Evolutionary conservation across 1,284 basidiomycete species (phyloP), one percentile per base, ranked within the genome.

Genomic region (Boletus smithii): DNA sequence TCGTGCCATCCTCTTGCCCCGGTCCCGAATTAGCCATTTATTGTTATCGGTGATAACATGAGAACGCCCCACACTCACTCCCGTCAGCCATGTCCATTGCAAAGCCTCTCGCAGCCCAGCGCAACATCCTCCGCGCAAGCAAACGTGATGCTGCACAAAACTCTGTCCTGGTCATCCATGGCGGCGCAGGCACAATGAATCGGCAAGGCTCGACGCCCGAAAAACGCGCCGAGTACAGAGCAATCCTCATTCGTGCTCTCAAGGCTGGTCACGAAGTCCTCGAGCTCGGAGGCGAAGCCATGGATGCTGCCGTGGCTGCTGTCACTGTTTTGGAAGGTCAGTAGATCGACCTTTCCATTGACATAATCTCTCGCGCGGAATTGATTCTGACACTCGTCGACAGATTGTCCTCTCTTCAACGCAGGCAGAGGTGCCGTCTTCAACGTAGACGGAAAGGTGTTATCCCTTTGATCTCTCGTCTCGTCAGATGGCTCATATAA

Each of bases 281-380:
- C 31, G 67, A 65, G 29, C 62, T 72, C 3, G 86, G 85, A 18
- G 86, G 87, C 0, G 84, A 88, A 57, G 88, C 89, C 4, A 81
- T 92, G 73, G 87, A 91, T 59, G 88, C 89, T n/a, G 80, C 76
- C 3, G 82, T 85, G 3, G 83, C 85, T 7, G 87, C 89, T 0
- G 89, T 90, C 6, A 71, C 76, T 0, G 68, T 73, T 8, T 72
- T 92, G 74, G 89, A 91, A 76, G 82, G 87, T 82, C 42, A n/a
- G 68, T 44, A n/a, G 6, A 26, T 18, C 8, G n/a, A n/a, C n/a
- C n/a, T n/a, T n/a, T n/a, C n/a, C n/a, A n/a, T n/a, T n/a, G n/a
- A n/a, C n/a, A n/a, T 16, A 11, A 8, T 24, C 23, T 24, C 23
- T 8, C 23, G 5, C 8, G 7, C 23, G 23, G 5, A 24, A 24